Base-by-base conservation (phyloP, 495 filamentous ascomycete genomes). In the Talaromyces proteolyticus region DNA sequence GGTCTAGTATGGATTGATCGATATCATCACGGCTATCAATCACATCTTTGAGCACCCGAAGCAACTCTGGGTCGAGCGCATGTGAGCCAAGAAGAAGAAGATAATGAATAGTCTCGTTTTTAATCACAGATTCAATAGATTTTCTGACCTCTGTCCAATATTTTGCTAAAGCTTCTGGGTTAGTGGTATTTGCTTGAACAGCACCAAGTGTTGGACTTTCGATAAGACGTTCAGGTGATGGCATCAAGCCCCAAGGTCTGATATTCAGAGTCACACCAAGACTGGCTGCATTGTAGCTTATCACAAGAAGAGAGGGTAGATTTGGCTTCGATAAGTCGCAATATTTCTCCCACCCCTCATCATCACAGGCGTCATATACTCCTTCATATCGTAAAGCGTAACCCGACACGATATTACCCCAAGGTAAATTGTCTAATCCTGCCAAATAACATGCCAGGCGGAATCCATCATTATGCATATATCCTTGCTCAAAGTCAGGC, bases 51-150 rank as follows among this genome's bases (percentile, higher is more conserved):
- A 44, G 20, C 11, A 11, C 42, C 23, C 42, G 17, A 20, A 44
- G 22, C 23, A 44, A 44, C 8, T 44, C 11, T 16, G 42, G 42
- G 19, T 39, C 45, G 12, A 3, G 24, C 23, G 25, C 45, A 36
- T 48, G 24, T 48, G 34, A 39, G 45, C 45, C 45, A 47, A 47
- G 45, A 23, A 47, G 45, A 47, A 47, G 45, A 47, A 47, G 21
- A 37, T 19, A 44, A 44, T 44, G 2, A 20, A 44, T 44, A 44
- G 42, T 44, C 42, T 6, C 11, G 2, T 44, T 44, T 44, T 20
- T 20, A 44, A 44, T 23, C 42, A 44, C 42, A 44, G 42, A 44
- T 44, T 16, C 42, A 20, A 44, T 44, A 7, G 42, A 44, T 44
- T 44, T 20, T 20, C 20, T 44, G 23, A 44, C 42, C 42, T 44